These are phyloP conservation scores for Xylaria sp. DNA, from an alignment of 2,329 filamentous ascomycete species.

Conservation along the genomic window DNA sequence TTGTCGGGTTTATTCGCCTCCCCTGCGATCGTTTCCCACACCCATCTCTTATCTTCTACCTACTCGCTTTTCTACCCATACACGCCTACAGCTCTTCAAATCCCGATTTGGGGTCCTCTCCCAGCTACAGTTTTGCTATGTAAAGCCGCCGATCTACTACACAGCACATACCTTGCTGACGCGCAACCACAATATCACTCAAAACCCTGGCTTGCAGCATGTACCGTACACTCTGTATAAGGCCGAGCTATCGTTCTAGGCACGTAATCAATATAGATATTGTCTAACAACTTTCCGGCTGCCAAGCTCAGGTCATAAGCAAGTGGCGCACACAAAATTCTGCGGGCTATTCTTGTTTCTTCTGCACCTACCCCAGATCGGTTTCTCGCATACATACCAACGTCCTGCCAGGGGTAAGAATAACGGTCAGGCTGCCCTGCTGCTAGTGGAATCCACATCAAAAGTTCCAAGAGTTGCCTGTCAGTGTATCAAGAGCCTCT, in stretches of 20 bases:
- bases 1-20: slow-evolving; percentile 35
- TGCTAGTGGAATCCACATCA: neutral
- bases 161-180: neutral
- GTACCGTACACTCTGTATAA: neutral
- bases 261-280: neutral
- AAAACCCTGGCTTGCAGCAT: neutral
- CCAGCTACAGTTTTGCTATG: slow-evolving; percentile 1
- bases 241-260: slow-evolving; percentile 14
- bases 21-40: slow-evolving; percentile 29
- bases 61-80: neutral
- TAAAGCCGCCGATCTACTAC: neutral
- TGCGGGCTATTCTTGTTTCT: slow-evolving; percentile 3
- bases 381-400: slow-evolving; percentile 10
- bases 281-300: neutral
- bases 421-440: neutral
- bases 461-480: neutral
- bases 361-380: slow-evolving; percentile 24
- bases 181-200: neutral
- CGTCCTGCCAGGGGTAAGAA: neutral
- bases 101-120: neutral
- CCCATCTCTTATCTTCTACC: slow-evolving; percentile 13
- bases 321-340: slow-evolving; percentile 13
- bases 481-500: neutral
- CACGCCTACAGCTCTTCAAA: neutral
- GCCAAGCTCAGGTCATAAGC: slow-evolving; percentile 22